Evolutionary conservation across 2,329 filamentous ascomycete genomes (phyloP).

Genomic region (Lasiodiplodia citricola): DNA sequence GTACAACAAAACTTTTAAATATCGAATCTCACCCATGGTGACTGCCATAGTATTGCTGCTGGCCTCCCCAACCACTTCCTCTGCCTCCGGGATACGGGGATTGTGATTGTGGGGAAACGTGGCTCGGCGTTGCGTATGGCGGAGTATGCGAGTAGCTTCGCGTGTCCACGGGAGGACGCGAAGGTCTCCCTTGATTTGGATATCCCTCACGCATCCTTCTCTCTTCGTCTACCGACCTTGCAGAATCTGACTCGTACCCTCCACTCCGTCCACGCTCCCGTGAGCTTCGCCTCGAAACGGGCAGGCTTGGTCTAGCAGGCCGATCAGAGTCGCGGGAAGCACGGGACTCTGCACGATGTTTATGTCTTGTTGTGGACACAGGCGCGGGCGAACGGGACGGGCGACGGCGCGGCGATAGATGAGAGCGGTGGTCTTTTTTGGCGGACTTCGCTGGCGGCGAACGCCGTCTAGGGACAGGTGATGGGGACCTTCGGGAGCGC

Average conservation of each 20-base stretch:
- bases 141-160: slow-evolving; percentile 64
- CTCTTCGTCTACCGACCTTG: slow-evolving; percentile 33
- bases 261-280: slow-evolving; percentile 38
- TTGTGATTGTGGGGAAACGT: slow-evolving; percentile 65
- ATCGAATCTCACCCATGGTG: slow-evolving; percentile 56
- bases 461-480: slow-evolving; percentile 32
- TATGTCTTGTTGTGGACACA: slow-evolving; percentile 30
- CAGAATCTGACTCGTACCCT: slow-evolving; percentile 39
- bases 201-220: slow-evolving; percentile 43
- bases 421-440: slow-evolving; percentile 36
- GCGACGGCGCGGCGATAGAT: slow-evolving; percentile 33
- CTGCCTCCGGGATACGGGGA: slow-evolving; percentile 64
- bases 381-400: slow-evolving; percentile 38
- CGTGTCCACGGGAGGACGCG: slow-evolving; percentile 49
- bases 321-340: slow-evolving; percentile 31
- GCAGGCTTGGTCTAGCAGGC: slow-evolving; percentile 29
- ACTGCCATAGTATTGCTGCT: slow-evolving; percentile 49
- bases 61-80: slow-evolving; percentile 57
- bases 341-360: slow-evolving; percentile 30
- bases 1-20: slow-evolving; percentile 27
- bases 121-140: slow-evolving; percentile 59
- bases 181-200: slow-evolving; percentile 43
- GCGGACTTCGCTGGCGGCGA: slow-evolving; percentile 35
- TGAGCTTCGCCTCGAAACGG: slow-evolving; percentile 36
- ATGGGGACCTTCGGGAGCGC: slow-evolving; percentile 37